Evolutionary conservation across 768 basidiomycete genomes (phyloP), one percentile per base, ranked within the genome.

Genomic region (Amyloporia xantha): DNA sequence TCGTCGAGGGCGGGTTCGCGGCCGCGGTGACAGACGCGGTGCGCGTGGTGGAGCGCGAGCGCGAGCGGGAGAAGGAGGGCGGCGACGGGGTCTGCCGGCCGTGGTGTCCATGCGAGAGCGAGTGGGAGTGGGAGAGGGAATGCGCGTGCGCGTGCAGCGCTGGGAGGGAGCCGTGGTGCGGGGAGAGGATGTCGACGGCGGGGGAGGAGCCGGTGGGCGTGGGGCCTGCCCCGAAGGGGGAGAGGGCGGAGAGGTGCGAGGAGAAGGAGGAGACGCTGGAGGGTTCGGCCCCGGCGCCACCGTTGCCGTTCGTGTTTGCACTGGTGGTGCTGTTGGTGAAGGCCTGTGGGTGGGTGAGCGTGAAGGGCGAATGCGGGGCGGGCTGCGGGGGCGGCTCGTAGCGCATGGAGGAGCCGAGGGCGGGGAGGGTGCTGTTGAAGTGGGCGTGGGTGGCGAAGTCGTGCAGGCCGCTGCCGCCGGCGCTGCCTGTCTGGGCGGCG

Each of bases 151-250:
- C 53, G 33, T 54, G 56, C 48, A 55, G 57, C 19, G 38, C 12
- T 7, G 38, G 59, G n/a, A n/a, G n/a, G n/a, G n/a, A n/a, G n/a
- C n/a, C n/a, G n/a, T n/a, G n/a, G n/a, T n/a, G n/a, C 52, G 58
- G 59, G 5, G 60, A 51, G 56, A 65, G 60, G 56, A 62, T 61
- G 20, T 67, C 62, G 0, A 70, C 65, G 24, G 57, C 59, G 0
- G 57, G 55, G 45, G 60, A 60, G 52, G 62, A 64, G 38, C 79
- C 68, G 1, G 78, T 71, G 2, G 76, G 74, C 12, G 76, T 63
- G 2, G 78, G 71, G 46, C 72, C 67, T 65, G 74, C 76, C 63
- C 77, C 77, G 61, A 71, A 71, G 44, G 63, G 46, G 40, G 69
- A 49, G 66, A 61, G 62, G 36, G 59, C 58, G 46, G 55, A 58